These are phyloP conservation scores for Aegilops umbellulata DNA, from an alignment of 176 grass and related monocot species.

Conservation along the genomic window DNA sequence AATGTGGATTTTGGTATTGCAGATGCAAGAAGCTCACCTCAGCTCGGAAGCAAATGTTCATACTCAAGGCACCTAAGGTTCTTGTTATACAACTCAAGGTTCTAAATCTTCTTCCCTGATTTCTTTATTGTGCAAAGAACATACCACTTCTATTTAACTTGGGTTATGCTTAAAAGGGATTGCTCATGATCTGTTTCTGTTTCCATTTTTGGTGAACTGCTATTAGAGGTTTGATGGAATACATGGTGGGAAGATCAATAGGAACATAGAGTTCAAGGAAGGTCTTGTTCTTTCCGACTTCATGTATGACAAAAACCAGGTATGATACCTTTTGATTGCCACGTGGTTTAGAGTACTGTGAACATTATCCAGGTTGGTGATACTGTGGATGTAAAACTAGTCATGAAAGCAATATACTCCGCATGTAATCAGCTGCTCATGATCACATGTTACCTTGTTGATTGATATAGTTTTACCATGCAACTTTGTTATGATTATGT, in stretches of 20 bases:
- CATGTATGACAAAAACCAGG: constrained; percentile 81
- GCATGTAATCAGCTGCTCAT: neutral
- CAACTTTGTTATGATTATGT: neutral
- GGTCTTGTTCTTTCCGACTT: constrained; percentile 75
- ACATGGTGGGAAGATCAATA: constrained; percentile 89
- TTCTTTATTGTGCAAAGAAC: constrained; percentile 7
- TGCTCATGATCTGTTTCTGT: neutral
- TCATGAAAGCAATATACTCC: constrained; percentile 10
- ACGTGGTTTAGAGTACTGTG: neutral
- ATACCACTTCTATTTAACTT: constrained; percentile 19
- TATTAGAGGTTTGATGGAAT: constrained; percentile 93
- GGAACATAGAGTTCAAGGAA: constrained; percentile 91
- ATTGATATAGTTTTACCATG: neutral
- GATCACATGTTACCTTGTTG: constrained; percentile 9
- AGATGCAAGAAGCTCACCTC: constrained; percentile 93
- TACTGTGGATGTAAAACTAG: neutral
- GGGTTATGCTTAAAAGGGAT: neutral
- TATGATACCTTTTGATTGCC: constrained; percentile 24
- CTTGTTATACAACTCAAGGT: constrained; percentile 99
- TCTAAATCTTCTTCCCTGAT: constrained; percentile 23
- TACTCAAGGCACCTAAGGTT: constrained; percentile 85
- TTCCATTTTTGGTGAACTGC: neutral
- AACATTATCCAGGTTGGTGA: neutral
- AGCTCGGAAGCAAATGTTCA: constrained; percentile 92
- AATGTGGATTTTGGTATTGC: constrained; percentile 30